These are phyloP conservation scores for Chaetomium strumarium DNA, from an alignment of 2,329 filamentous ascomycete species.

Conservation along the genomic window DNA sequence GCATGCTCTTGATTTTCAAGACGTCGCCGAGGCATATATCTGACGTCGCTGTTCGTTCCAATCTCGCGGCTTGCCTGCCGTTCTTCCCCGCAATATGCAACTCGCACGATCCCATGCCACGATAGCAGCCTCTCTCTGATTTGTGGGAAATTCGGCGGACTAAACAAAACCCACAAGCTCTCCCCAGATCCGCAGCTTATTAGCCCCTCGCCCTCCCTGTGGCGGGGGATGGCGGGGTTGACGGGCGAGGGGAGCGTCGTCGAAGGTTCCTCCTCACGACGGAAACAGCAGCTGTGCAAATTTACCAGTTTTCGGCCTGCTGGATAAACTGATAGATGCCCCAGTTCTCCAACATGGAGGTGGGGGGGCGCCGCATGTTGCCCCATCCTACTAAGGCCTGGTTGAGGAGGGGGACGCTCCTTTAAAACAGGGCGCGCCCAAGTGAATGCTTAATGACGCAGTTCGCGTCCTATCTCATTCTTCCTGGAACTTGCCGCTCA, in stretches of 20 bases:
- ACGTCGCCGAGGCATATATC: too few relatives aligned
- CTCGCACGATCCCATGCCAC: not conserved
- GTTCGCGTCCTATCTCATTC: not conserved
- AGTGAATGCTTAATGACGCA: not conserved
- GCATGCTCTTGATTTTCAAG: too few relatives aligned
- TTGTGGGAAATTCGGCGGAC: constrained; percentile 33
- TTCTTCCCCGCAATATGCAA: not conserved
- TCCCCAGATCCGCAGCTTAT: constrained; percentile 10
- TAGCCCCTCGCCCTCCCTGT: constrained; percentile 1
- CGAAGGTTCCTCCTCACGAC: not conserved
- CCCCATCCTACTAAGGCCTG: not conserved
- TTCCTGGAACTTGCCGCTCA: too few relatives aligned
- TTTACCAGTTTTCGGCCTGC: constrained; percentile 3
- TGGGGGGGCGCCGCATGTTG: not conserved
- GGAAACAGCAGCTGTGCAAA: not conserved
- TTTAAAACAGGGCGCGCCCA: constrained; percentile 7
- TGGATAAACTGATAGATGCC: constrained; percentile 18
- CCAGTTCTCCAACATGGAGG: not conserved
- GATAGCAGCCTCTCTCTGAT: constrained; percentile 20
- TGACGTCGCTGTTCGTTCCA: too few relatives aligned
- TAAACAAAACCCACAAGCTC: constrained; percentile 1
- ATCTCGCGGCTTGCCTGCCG: too few relatives aligned
- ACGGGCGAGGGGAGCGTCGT: constrained; percentile 2
- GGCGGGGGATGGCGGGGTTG: constrained; percentile 23
- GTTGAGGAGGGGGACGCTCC: not conserved